Evolutionary conservation across 129 eudicot species (phyloP), one percentile per base, ranked within the genome.

Genomic region (Flaveria brownii): DNA sequence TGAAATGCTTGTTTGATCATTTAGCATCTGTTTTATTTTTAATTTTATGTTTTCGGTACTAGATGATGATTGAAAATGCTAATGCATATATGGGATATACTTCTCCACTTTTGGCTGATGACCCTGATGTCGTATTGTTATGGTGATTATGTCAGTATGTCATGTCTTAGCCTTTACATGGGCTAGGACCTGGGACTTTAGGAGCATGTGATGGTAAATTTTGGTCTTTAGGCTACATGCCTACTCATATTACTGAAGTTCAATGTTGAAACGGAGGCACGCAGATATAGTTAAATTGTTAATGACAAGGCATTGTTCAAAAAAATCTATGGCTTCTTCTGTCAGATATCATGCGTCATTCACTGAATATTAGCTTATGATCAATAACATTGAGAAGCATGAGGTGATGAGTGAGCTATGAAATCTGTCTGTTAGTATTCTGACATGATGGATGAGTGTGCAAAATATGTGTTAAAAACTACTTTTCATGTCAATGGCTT

Each of bases 321-420:
- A 47, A 47, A 47, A 16, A 17, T 17, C 28, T n/a, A 52, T 52
- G 17, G 42, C 65, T 71, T 23, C 14, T 15, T 14, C 8, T 46
- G 13, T 56, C 5, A 56, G 7, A 56, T 56, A 20, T 7, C 60
- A n/a, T 9, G 63, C 20, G 63, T 56, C 14, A 56, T 56, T 56
- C 23, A 20, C 13, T 6, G 63, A 56, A 8, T 56, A 56, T 56
- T 56, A 18, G 13, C 63, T 11, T 56, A 20, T 56, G 63, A 56
- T 56, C 63, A 18, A 56, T 56, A 56, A 56, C 30, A 20, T 56
- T 18, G 26, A 56, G 63, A 56, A 56, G 63, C 63, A 56, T 56
- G 63, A 56, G 63, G 63, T 20, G 28, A 56, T 9, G 63, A 56
- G 63, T 56, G 63, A 18, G 64, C 64, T 57, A 28, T 57, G 61